phyloP scores from a whole-genome alignment of 352 stramenopile species.

The Globisporangium perplexum region DNA sequence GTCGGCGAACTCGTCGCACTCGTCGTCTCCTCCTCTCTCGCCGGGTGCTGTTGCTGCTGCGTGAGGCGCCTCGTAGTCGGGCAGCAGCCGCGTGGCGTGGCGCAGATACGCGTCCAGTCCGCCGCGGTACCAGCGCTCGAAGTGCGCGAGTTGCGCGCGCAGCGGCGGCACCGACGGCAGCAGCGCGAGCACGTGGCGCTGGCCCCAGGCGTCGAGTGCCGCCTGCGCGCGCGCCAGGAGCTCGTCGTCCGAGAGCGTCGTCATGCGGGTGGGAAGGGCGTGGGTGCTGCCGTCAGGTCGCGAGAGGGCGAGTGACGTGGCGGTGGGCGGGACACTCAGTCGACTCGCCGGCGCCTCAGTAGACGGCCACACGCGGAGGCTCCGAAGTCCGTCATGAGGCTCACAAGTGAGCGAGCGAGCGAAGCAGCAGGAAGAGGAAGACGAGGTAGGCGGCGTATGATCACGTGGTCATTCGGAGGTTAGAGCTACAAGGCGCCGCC shows the following conservation, averaged over 20 bases:
- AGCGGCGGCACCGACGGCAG: conserved; percentile 19
- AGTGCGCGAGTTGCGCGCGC: conserved; percentile 44
- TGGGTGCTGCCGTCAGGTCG: not conserved
- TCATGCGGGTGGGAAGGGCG: not conserved
- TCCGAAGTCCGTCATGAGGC: no score
- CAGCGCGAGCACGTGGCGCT: conserved; percentile 34
- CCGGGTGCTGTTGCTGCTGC: not conserved
- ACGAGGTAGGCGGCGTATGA: no score
- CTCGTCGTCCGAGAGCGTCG: not conserved
- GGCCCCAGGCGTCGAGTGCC: conserved; percentile 30
- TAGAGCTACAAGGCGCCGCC: no score
- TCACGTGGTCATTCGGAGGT: no score
- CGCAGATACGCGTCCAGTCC: conserved; percentile 50
- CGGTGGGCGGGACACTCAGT: not conserved
- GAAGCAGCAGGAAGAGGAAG: no score
- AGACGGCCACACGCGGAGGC: no score
- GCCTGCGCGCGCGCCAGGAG: conserved; percentile 16
- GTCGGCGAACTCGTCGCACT: conserved; percentile 21
- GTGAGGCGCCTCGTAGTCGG: conserved; percentile 10
- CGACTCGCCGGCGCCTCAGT: no score
- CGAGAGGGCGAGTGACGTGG: conserved; percentile 3
- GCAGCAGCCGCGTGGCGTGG: conserved; percentile 42
- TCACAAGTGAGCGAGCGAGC: no score
- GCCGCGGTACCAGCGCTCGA: conserved; percentile 61
- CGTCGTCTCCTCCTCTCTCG: not conserved